Percentiles rank a stretch among this genome's conserved stretches.
These are phyloP conservation scores for Pseudocercospora fijiensis DNA, from an alignment of 2,329 filamentous ascomycete species.

Conservation along the genomic window DNA sequence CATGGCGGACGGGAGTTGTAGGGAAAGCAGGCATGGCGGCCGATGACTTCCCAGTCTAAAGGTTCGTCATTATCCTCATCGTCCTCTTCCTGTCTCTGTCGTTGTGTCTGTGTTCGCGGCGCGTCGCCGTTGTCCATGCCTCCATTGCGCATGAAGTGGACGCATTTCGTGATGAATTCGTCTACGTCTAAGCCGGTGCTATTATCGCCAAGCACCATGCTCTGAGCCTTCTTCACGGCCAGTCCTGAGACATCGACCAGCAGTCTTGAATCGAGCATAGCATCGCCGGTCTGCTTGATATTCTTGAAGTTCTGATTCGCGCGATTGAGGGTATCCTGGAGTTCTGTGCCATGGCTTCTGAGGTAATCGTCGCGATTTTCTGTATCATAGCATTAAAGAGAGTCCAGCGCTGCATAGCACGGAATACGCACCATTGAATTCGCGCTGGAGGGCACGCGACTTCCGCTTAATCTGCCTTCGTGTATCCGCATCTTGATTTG, in stretches of 20 bases:
- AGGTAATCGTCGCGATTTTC: constrained; percentile 73
- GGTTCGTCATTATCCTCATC: constrained; percentile 68
- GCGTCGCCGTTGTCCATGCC: constrained; percentile 58
- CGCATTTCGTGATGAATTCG: constrained; percentile 87
- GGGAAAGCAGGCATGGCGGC: constrained; percentile 72
- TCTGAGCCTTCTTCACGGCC: constrained; percentile 72
- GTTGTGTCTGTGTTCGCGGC: constrained; percentile 33
- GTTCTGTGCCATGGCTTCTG: constrained; percentile 60
- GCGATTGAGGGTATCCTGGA: constrained; percentile 29
- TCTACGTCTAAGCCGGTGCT: constrained; percentile 81
- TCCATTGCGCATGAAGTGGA: constrained; percentile 74
- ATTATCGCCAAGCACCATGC: constrained; percentile 69
- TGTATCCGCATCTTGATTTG: constrained; percentile 74
- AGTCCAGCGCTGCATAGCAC: neutral
- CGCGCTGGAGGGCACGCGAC: constrained; percentile 65
- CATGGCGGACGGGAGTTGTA: constrained; percentile 71
- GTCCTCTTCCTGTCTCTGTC: constrained; percentile 39
- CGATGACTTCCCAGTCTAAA: constrained; percentile 83
- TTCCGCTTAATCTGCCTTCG: constrained; percentile 68
- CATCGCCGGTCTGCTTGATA: constrained; percentile 80
- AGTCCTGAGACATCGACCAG: constrained; percentile 79
- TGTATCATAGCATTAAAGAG: constrained; percentile 40
- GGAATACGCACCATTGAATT: constrained; percentile 55
- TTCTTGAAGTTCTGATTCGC: constrained; percentile 62
- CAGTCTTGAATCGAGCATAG: constrained; percentile 83